Evolutionary conservation across 805 yeast genomes (phyloP).

Genomic region (Ogataea angusta): DNA sequence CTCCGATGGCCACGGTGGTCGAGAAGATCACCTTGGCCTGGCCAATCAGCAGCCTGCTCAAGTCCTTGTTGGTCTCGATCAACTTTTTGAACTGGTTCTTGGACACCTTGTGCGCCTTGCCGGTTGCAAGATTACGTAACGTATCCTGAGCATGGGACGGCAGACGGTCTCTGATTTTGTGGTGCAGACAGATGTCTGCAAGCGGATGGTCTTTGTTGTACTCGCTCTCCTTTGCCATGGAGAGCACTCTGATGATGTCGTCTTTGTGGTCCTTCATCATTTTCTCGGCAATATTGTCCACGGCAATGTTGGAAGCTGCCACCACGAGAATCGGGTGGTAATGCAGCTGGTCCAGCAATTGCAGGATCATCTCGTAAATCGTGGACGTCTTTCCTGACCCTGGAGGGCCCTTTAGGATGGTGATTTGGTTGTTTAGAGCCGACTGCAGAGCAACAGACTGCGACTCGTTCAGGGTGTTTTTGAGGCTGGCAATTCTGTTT

Average conservation of each 20-base stretch:
- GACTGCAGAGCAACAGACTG: slow-evolving; percentile 73
- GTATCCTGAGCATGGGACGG: slow-evolving; percentile 44
- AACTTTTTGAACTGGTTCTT: slow-evolving; percentile 50
- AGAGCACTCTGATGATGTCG: slow-evolving; percentile 55
- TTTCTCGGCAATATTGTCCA: slow-evolving; percentile 73
- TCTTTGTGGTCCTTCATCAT: slow-evolving; percentile 47
- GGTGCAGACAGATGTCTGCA: slow-evolving; percentile 60
- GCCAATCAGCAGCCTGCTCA: slow-evolving; percentile 48
- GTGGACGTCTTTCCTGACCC: slow-evolving; percentile 87
- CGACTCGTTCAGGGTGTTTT: slow-evolving; percentile 60
- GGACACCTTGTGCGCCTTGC: slow-evolving; percentile 38
- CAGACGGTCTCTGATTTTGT: slow-evolving; percentile 49
- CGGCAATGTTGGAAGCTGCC: slow-evolving; percentile 74
- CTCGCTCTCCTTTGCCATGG: slow-evolving; percentile 59
- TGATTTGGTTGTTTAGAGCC: slow-evolving; percentile 56
- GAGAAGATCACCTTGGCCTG: slow-evolving; percentile 71
- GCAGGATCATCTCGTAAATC: slow-evolving; percentile 74
- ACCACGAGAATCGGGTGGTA: slow-evolving; percentile 66
- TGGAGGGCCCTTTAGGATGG: slow-evolving; percentile 74
- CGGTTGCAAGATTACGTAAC: slow-evolving; percentile 40
- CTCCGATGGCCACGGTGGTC: slow-evolving; percentile 72
- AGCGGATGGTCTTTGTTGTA: slow-evolving; percentile 54
- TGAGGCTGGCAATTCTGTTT: slow-evolving; percentile 48
- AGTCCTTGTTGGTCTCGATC: slow-evolving; percentile 40
- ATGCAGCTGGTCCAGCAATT: slow-evolving; percentile 57